Evolutionary conservation across 1,284 basidiomycete genomes (phyloP).

Genomic region (Apiotrichum domesticum): DNA sequence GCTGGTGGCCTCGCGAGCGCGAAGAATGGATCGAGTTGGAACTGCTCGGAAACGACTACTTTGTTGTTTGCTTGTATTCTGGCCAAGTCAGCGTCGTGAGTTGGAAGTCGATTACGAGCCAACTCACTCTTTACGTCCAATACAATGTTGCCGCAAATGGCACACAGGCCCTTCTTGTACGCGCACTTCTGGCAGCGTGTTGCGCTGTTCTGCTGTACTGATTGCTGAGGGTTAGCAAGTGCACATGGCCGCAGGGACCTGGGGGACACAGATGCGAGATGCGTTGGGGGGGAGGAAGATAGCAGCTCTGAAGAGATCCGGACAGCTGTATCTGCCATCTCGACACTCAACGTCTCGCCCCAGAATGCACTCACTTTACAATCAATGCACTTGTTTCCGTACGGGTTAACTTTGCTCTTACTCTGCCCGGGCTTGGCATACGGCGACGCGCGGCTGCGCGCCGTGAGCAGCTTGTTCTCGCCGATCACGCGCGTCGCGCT

Average conservation of each 20-base stretch:
- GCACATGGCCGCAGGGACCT: no score
- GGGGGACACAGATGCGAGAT: no score
- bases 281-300: no score
- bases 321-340: no score
- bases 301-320: no score
- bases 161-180: slow-evolving; percentile 48
- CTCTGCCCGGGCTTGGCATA: slow-evolving; percentile 34
- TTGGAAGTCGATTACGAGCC: background rate
- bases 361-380: slow-evolving; percentile 35
- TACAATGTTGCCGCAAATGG: slow-evolving; percentile 45
- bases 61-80: slow-evolving; percentile 41
- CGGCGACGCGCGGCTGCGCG: slow-evolving; percentile 33
- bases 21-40: background rate
- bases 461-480: slow-evolving; percentile 47
- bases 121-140: slow-evolving; percentile 39
- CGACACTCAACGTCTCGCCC: no score
- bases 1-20: no score
- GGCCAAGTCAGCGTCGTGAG: background rate
- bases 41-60: slow-evolving; percentile 14
- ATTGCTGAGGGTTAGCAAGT: slow-evolving; percentile 18
- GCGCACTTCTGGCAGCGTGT: slow-evolving; percentile 47
- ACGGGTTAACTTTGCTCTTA: slow-evolving; percentile 35
- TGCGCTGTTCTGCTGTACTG: slow-evolving; percentile 40
- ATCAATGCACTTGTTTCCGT: slow-evolving; percentile 46
- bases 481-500: slow-evolving; percentile 41